Base-by-base conservation (phyloP, 352 stramenopile species). In the Pythium coloratum region DNA sequence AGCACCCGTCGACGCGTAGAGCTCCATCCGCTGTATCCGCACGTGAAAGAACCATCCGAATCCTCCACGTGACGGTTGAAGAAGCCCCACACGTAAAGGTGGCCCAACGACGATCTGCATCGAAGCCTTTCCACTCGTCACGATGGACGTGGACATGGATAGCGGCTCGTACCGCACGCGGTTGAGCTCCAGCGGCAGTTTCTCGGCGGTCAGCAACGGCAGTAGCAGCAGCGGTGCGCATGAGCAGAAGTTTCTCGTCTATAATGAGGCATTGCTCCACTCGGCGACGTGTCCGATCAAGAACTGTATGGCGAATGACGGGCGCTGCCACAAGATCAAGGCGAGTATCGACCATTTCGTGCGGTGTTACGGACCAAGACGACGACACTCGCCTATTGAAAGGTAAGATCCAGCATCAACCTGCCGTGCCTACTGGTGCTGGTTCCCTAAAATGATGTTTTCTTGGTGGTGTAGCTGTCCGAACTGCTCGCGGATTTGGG, bases 291-390 rank as follows among this genome's bases (percentile, higher is more conserved):
- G 88, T 38, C 50, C 54, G 6, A 68, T 86, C 28, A 33, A 77
- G 55, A 76, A 91, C 6, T 96, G 88, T 60, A 76, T 78, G 55
- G 82, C 76, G 49, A 72, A 75, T 57, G 77, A 79, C 42, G 82
- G 82, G 10, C 86, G 88, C 36, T 96, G 88, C 67, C 86, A 94
- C 68, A 96, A 96, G 73, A 84, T 96, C 46, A 94, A 92, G 62
- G 82, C 79, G n/a, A 92, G 86, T 57, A 93, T 94, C 69, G 82
- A 94, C 71, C 88, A 96, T 73, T 96, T 96, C 54, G 81, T 94
- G 65, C 83, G 84, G 30, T 96, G 88, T 64, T 96, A 94, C 64
- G 82, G 86, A 6, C 80, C 86, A 34, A 84, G 88, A 34, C 82
- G 88, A 51, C 81, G 80, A 32, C 50, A 73, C 33, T 90, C 81